Conservation (phyloP, 176 grass and related monocot genomes). For the Avena insularis region DNA sequence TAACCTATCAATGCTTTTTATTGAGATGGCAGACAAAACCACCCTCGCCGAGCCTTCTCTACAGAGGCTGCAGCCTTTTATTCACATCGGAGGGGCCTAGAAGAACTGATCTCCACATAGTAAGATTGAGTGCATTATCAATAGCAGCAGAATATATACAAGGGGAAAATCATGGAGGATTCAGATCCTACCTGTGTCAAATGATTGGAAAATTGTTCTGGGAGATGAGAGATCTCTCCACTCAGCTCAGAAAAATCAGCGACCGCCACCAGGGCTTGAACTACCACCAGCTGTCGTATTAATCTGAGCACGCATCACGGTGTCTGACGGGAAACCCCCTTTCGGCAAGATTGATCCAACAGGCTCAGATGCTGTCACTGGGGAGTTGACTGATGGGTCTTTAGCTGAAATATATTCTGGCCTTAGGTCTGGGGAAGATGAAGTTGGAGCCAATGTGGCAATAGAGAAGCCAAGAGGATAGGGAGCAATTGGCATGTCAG, state of each 20-base stretch:
- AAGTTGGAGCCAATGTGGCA: constrained; percentile 62
- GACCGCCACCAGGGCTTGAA: constrained; percentile 56
- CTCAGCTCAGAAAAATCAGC: constrained; percentile 55
- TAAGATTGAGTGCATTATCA: constrained; percentile 18
- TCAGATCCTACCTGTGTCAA: constrained; percentile 57
- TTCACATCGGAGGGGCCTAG: constrained; percentile 60
- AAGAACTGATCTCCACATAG: constrained; percentile 42
- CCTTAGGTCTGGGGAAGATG: constrained; percentile 63
- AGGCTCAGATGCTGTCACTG: constrained; percentile 45
- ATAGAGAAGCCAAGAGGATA: constrained; percentile 64
- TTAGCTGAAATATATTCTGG: constrained; percentile 65
- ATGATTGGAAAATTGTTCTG: constrained; percentile 57
- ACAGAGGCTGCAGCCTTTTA: constrained; percentile 63
- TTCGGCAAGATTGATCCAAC: constrained; percentile 56
- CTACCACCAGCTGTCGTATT: constrained; percentile 51
- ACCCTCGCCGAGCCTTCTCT: constrained; percentile 54
- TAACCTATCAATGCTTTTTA: constrained; percentile 72
- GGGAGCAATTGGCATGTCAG: constrained; percentile 70
- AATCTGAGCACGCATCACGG: constrained; percentile 53
- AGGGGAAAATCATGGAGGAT: neutral
- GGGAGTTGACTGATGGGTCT: constrained; percentile 52
- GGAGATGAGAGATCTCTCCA: constrained; percentile 50
- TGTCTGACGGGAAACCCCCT: constrained; percentile 52
- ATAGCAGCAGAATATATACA: neutral
- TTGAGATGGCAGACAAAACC: constrained; percentile 65